Evolutionary conservation across 2,329 filamentous ascomycete genomes (phyloP).

Genomic region (Plenodomus biglobosus): DNA sequence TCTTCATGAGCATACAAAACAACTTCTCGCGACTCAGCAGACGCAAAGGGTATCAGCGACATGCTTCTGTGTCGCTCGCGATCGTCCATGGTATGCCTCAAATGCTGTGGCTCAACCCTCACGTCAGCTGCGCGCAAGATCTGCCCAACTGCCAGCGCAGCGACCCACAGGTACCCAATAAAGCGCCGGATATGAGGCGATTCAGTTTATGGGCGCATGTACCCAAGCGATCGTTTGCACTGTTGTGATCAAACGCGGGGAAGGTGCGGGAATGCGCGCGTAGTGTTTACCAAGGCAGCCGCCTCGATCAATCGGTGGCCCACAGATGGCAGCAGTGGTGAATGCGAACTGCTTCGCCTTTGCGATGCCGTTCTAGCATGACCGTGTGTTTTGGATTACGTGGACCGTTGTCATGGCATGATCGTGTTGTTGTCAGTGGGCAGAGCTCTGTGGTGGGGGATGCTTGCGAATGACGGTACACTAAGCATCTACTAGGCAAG

Average conservation of each 20-base stretch:
- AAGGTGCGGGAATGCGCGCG: conserved; percentile 16
- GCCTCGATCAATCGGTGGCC: conserved; percentile 18
- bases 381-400: conserved; percentile 9
- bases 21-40: conserved; percentile 73
- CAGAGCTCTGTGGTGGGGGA: conserved; percentile 15
- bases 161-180: background rate
- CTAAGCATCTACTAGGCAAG: conserved; percentile 1
- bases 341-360: conserved; percentile 15
- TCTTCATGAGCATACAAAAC: conserved; percentile 65
- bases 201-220: conserved; percentile 1
- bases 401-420: conserved; percentile 22
- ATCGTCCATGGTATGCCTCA: conserved; percentile 26
- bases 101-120: background rate
- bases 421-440: conserved; percentile 19
- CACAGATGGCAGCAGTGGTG: conserved; percentile 9
- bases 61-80: conserved; percentile 47
- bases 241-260: conserved; percentile 19
- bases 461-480: background rate
- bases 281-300: conserved; percentile 2
- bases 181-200: conserved; percentile 5
- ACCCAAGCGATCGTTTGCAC: background rate
- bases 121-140: conserved; percentile 7
- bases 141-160: background rate
- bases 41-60: conserved; percentile 76
- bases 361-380: conserved; percentile 13